Evolutionary conservation across 371 early-diverging fungal genomes (phyloP).

Genomic region (Mortierella sp.): DNA sequence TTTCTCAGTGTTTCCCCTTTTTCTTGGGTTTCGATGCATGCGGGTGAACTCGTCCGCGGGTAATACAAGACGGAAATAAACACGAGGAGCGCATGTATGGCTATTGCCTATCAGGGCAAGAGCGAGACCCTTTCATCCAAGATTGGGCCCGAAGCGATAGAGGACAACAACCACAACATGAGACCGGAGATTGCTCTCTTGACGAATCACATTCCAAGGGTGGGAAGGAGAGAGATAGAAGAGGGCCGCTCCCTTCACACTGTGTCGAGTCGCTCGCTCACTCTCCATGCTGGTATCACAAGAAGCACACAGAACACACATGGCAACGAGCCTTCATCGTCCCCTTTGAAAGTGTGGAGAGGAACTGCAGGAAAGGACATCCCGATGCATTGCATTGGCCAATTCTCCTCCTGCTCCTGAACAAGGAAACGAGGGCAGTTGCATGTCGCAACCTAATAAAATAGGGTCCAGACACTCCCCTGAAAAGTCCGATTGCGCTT

Average conservation of each 20-base stretch:
- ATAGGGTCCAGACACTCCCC: slow-evolving; percentile 1
- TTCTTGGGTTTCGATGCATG: background rate
- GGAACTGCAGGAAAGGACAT: background rate
- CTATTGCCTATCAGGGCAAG: slow-evolving; percentile 4
- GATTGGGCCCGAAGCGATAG: too few relatives aligned
- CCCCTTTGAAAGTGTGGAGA: background rate
- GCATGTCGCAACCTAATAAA: background rate
- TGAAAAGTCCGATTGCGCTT: background rate
- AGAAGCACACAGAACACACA: background rate
- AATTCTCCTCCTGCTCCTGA: background rate
- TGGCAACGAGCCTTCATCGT: background rate
- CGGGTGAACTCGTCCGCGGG: background rate
- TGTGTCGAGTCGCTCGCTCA: background rate
- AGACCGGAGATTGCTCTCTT: background rate
- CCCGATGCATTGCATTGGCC: background rate
- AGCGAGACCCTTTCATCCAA: background rate
- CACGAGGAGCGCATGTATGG: background rate
- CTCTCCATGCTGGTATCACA: background rate
- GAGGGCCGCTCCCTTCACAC: background rate
- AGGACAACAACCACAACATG: background rate
- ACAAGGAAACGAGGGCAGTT: background rate
- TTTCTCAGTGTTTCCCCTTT: too few relatives aligned
- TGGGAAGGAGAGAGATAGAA: background rate
- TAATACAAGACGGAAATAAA: background rate
- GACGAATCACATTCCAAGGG: background rate